Evolutionary conservation across 257 asterid species (phyloP), one percentile per base, ranked within the genome.

Genomic region (Solanum lignicaule): DNA sequence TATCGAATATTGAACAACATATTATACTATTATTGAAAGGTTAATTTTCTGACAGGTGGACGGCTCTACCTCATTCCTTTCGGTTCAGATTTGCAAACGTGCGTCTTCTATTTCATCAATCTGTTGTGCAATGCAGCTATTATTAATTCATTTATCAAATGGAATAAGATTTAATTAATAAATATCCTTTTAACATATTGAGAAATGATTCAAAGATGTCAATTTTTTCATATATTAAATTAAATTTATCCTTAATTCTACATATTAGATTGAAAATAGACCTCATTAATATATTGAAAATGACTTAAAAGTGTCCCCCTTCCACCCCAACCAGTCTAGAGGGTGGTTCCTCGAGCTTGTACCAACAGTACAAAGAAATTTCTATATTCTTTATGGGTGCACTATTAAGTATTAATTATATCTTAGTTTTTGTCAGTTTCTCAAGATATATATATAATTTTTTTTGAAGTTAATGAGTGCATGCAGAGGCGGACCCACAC

Each of bases 1-100:
- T 27, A 62, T 62, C 6, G 0, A 62, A 62, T 62, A 23, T 13
- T 6, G 1, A 68, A 14, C 1, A 68, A 38, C 0, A 29, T 15
- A 5, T 35, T 23, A 36, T 36, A 33, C 5, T 5, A 25, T 39
- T 76, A 13, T 12, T 9, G 58, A 86, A 25, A 72, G 12, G 36
- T 88, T 73, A 52, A 52, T 60, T 38, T 86, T 72, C 36, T 46
- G 90, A 90, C 91, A 91, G 89, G 87, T 91, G 87, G 87, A 85
- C 83, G 86, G 90, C 89, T 55, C 1, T 48, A 39, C 32, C 27
- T 35, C 16, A 75, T 79, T 69, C 83, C 58, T 79, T 87, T 36
- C 73, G 55, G 43, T 9, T 48, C 92, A 69, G 71, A 89, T 84
- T 29, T 83, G 76, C 85, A 43, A 75, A 36, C 84, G 87, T 72